phyloP scores from a whole-genome alignment of 106 monocot species.

The Acanthochlamys bracteata region DNA sequence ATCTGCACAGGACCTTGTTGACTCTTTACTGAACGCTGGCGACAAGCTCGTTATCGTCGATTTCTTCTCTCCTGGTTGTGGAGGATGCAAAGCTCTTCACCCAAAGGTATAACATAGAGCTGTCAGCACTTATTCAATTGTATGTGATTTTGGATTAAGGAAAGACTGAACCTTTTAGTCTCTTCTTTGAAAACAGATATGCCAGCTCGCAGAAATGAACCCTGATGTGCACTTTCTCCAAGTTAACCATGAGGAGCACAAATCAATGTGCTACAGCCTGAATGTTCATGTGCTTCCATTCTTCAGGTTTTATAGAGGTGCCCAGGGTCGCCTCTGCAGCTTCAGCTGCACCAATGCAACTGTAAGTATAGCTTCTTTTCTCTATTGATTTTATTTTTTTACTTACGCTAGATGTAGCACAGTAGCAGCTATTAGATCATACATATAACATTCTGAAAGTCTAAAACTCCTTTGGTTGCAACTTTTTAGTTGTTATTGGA shows the following conservation, averaged over 20 bases:
- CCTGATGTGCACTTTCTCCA: constrained; percentile 76
- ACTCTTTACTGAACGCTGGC: constrained; percentile 53
- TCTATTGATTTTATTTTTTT: no score
- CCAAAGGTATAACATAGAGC: constrained; percentile 44
- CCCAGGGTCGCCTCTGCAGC: constrained; percentile 79
- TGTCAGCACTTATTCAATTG: background rate
- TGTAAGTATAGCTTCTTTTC: constrained; percentile 26
- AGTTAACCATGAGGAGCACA: constrained; percentile 84
- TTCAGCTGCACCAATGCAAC: constrained; percentile 98
- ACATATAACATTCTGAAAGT: no score
- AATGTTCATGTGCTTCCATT: constrained; percentile 93
- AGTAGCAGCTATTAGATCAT: no score
- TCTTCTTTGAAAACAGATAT: constrained; percentile 44
- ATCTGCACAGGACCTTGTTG: constrained; percentile 72
- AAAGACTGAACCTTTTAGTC: background rate
- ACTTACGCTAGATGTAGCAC: no score
- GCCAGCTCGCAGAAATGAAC: constrained; percentile 79
- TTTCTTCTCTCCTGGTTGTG: constrained; percentile 94
- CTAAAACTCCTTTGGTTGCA: no score
- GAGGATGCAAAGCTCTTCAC: constrained; percentile 78
- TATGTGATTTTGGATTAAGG: background rate
- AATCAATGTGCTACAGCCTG: constrained; percentile 89
- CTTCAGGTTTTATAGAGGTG: constrained; percentile 93
- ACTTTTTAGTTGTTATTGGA: no score
- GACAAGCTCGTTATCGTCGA: constrained; percentile 72